phyloP scores from a whole-genome alignment of 2,329 filamentous ascomycete genomes.

The Arachnopeziza araneosa region DNA sequence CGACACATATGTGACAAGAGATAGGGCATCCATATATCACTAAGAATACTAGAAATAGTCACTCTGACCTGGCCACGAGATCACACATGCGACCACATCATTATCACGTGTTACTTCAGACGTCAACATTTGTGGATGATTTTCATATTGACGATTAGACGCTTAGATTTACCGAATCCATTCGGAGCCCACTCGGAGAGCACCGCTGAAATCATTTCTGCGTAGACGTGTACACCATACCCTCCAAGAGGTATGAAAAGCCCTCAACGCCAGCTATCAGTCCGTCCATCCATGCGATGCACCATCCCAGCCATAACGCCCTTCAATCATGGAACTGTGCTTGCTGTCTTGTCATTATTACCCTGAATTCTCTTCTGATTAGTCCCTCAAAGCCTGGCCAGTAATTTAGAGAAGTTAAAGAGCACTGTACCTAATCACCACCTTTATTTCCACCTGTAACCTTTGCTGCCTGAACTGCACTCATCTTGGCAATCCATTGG shows the following conservation, averaged over 20 bases:
- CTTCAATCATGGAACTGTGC: neutral
- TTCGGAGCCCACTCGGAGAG: neutral
- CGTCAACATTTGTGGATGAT: neutral
- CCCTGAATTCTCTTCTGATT: too few species aligned
- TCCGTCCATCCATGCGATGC: neutral
- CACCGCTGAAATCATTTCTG: neutral
- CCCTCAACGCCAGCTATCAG: neutral
- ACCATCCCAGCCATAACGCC: neutral
- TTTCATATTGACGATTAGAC: neutral
- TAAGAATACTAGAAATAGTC: neutral
- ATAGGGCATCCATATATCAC: neutral
- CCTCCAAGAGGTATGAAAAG: neutral
- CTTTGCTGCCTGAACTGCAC: slow-evolving; percentile 90
- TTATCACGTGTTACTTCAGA: neutral
- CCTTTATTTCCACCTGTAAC: slow-evolving; percentile 47
- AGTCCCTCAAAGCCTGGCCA: too few species aligned
- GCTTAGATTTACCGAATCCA: neutral
- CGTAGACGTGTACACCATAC: neutral
- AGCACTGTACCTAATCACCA: slow-evolving; percentile 17
- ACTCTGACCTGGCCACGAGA: slow-evolving; percentile 7
- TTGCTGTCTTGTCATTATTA: neutral
- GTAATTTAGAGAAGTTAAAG: neutral
- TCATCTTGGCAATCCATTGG: slow-evolving; percentile 95
- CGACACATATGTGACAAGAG: neutral
- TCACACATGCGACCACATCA: neutral